These are phyloP conservation scores for Salicornia ramosissima DNA, from an alignment of 148 eudicot genomes.

Conservation along the genomic window DNA sequence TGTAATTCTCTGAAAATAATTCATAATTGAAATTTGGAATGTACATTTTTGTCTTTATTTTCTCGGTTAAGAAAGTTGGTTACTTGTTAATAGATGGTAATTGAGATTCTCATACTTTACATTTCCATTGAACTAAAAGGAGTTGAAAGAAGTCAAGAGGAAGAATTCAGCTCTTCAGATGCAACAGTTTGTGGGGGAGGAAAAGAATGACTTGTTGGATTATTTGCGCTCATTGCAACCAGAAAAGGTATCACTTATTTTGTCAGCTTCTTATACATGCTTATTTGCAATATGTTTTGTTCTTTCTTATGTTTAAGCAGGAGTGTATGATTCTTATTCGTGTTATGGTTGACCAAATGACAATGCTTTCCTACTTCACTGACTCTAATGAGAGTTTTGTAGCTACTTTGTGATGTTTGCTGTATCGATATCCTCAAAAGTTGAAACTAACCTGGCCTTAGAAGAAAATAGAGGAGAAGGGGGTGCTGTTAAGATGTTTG, in stretches of 20 bases:
- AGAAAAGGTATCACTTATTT: slow-evolving; percentile 56
- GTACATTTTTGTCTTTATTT: background rate
- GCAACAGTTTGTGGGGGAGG: slow-evolving; percentile 99
- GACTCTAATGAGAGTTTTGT: background rate
- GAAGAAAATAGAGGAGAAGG: background rate
- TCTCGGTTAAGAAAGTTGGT: slow-evolving; percentile 6
- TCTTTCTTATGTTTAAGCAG: background rate
- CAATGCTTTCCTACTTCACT: background rate
- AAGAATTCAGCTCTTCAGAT: slow-evolving; percentile 93
- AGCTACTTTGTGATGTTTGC: background rate
- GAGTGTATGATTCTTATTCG: background rate
- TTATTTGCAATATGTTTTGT: background rate
- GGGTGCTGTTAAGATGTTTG: background rate
- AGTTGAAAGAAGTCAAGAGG: slow-evolving; percentile 80
- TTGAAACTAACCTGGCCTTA: too few species aligned
- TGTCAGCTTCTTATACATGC: background rate
- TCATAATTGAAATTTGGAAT: background rate
- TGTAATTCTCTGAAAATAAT: background rate
- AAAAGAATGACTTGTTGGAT: slow-evolving; percentile 91
- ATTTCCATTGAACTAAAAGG: slow-evolving; percentile 35
- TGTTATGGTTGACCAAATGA: too few species aligned
- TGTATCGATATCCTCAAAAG: too few species aligned
- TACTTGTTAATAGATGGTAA: background rate
- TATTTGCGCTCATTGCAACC: slow-evolving; percentile 87
- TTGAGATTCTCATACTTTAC: background rate